A percentile compares a stretch with the other conserved stretches of the same genome.
Evolutionary conservation across 345 rosid genomes (phyloP).

Genomic region (Cardamine occulta): DNA sequence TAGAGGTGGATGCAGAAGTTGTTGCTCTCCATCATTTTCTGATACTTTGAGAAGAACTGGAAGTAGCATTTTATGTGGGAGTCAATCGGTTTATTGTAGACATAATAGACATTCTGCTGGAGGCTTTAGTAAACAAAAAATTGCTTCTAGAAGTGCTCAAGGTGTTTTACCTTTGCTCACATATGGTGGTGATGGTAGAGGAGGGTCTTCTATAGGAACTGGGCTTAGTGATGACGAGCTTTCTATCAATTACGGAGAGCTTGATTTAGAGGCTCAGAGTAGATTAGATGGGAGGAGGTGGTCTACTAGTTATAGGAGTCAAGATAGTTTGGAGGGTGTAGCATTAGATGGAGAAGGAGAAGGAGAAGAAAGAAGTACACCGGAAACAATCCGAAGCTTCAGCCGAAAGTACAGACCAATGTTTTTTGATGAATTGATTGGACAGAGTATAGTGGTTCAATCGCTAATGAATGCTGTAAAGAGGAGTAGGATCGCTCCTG

Average conservation of each 20-base stretch:
- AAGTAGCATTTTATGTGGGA: constrained; percentile 78
- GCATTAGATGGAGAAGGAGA: constrained; percentile 64
- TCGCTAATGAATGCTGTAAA: constrained; percentile 74
- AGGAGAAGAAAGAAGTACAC: constrained; percentile 67
- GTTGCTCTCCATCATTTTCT: constrained; percentile 90
- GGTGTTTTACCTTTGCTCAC: constrained; percentile 84
- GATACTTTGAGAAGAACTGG: constrained; percentile 90
- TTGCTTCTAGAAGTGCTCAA: constrained; percentile 65
- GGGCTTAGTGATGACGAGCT: constrained; percentile 87
- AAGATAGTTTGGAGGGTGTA: constrained; percentile 72
- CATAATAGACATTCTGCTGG: constrained; percentile 54
- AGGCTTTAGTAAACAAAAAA: constrained; percentile 52
- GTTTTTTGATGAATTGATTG: constrained; percentile 82
- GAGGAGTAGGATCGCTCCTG: constrained; percentile 82
- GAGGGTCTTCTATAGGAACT: constrained; percentile 77
- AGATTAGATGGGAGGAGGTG: constrained; percentile 97
- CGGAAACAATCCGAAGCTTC: constrained; percentile 68
- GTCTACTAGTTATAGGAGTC: constrained; percentile 91
- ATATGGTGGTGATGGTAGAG: constrained; percentile 61
- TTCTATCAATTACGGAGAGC: constrained; percentile 88
- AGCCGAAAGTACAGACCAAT: constrained; percentile 90
- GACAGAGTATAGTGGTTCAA: constrained; percentile 89
- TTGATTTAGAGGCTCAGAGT: constrained; percentile 96
- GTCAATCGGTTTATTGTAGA: constrained; percentile 61
- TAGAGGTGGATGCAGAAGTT: constrained; percentile 70